These are phyloP conservation scores for Tricholoma flavovirens DNA, from an alignment of 768 basidiomycete species.

Conservation along the genomic window DNA sequence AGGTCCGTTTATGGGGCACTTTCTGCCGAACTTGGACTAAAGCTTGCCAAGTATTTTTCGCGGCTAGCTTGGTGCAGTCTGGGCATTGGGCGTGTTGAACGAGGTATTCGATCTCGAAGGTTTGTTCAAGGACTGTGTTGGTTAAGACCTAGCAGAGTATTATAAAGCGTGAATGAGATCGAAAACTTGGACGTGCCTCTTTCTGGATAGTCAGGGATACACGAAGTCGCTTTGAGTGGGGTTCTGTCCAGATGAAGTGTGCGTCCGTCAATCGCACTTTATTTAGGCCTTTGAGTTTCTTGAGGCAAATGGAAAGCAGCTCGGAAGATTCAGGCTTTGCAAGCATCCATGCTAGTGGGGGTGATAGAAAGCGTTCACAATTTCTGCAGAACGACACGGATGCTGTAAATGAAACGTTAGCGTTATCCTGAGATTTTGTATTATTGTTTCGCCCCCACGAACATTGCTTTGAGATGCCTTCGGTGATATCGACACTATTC, in stretches of 20 bases:
- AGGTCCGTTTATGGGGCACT: conserved; percentile 96
- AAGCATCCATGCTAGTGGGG: conserved; percentile 81
- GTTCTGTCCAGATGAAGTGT: conserved; percentile 99
- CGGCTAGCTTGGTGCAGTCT: conserved; percentile 88
- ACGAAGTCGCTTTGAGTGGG: conserved; percentile 88
- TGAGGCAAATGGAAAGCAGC: conserved; percentile 88
- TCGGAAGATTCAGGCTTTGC: conserved; percentile 90
- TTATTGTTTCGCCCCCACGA: background rate
- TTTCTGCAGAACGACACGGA: conserved; percentile 92
- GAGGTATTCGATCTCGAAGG: conserved; percentile 94
- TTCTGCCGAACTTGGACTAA: conserved; percentile 99
- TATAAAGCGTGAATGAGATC: background rate
- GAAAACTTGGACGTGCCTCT: conserved; percentile 53
- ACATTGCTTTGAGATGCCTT: conserved; percentile 96
- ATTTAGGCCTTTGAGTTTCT: conserved; percentile 88
- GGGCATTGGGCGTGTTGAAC: conserved; percentile 95
- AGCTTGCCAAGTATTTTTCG: conserved; percentile 99
- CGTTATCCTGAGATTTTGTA: background rate
- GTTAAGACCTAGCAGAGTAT: conserved; percentile 65
- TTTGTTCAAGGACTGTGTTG: conserved; percentile 93
- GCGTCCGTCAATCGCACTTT: conserved; percentile 98
- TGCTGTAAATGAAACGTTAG: conserved; percentile 36
- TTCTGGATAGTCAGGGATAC: conserved; percentile 98
- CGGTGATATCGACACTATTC: conserved; percentile 88
- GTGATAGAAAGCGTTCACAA: conserved; percentile 92